These are phyloP conservation scores for Colletotrichum gigasporum DNA, from an alignment of 2,329 filamentous ascomycete species.

Conservation along the genomic window DNA sequence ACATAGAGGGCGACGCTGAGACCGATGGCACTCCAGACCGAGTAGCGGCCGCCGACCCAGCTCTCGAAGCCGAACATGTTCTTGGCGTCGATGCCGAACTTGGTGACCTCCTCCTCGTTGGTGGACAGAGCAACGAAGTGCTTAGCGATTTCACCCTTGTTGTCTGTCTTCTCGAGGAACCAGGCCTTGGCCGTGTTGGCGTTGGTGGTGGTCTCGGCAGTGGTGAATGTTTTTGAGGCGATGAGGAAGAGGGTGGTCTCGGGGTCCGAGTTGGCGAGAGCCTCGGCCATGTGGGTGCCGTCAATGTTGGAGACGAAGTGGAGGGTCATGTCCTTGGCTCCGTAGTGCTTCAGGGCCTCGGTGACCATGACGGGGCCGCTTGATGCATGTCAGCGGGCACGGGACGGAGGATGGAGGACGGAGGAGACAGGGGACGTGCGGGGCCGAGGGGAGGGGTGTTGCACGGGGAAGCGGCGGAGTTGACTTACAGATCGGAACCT, in stretches of 20 bases:
- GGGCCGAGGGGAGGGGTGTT: background rate
- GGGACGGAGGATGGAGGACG: constrained; percentile 36
- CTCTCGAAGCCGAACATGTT: constrained; percentile 99
- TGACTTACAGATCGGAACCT: constrained; percentile 91
- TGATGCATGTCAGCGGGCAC: constrained; percentile 31
- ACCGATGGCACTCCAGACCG: constrained; percentile 98
- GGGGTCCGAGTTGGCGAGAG: constrained; percentile 86
- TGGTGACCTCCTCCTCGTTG: constrained; percentile 93
- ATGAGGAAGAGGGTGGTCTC: constrained; percentile 99
- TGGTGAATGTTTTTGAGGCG: constrained; percentile 99
- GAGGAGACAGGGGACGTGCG: background rate
- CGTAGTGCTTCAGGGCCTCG: constrained; percentile 95
- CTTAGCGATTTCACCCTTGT: constrained; percentile 92
- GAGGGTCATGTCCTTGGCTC: constrained; percentile 83
- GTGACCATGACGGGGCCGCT: constrained; percentile 99
- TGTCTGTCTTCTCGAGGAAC: constrained; percentile 85
- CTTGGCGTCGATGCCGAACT: constrained; percentile 98
- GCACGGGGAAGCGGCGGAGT: background rate
- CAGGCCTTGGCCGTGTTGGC: constrained; percentile 96
- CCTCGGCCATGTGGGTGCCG: constrained; percentile 96
- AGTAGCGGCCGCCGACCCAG: constrained; percentile 98
- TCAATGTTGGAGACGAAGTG: constrained; percentile 99
- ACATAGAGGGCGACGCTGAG: constrained; percentile 94
- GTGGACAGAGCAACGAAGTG: constrained; percentile 99
- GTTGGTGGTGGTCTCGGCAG: constrained; percentile 95